Conservation (phyloP, 768 basidiomycete genomes). For the Boletellus ananas region DNA sequence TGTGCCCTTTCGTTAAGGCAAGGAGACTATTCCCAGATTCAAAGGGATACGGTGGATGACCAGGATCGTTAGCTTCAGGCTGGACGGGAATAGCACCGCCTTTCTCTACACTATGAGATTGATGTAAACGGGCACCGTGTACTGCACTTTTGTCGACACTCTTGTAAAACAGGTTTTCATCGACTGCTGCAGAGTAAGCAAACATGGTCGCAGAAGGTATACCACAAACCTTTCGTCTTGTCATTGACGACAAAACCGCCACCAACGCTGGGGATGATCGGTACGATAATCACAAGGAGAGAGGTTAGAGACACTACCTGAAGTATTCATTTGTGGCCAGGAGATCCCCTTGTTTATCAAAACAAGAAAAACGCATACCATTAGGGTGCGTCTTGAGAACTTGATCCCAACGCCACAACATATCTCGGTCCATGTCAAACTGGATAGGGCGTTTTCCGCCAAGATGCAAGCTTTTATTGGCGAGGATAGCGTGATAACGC, state of each 20-base stretch:
- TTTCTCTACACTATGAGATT: constrained; percentile 45
- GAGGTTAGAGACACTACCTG: constrained; percentile 37
- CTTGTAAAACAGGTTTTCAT: constrained; percentile 95
- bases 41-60: constrained; percentile 82
- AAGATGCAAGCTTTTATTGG: constrained; percentile 63
- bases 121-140: constrained; percentile 75
- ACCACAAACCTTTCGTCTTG: constrained; percentile 70
- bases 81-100: constrained; percentile 11
- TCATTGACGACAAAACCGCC: constrained; percentile 96
- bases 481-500: constrained; percentile 66
- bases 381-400: constrained; percentile 89
- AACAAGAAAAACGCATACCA: constrained; percentile 90
- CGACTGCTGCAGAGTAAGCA: constrained; percentile 43
- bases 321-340: constrained; percentile 95
- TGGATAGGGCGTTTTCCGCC: constrained; percentile 71
- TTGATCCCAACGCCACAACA: constrained; percentile 89
- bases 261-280: constrained; percentile 54
- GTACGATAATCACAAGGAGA: neutral
- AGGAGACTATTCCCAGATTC: constrained; percentile 72
- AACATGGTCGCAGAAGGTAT: neutral
- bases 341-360: constrained; percentile 74
- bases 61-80: constrained; percentile 27
- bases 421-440: constrained; percentile 87
- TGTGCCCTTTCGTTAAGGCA: constrained; percentile 72
- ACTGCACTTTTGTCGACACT: constrained; percentile 80